A percentile compares a stretch with the other conserved stretches of the same genome.
Conservation (phyloP, 2,329 filamentous ascomycete genomes). For the Keithomyces neogunnii region DNA sequence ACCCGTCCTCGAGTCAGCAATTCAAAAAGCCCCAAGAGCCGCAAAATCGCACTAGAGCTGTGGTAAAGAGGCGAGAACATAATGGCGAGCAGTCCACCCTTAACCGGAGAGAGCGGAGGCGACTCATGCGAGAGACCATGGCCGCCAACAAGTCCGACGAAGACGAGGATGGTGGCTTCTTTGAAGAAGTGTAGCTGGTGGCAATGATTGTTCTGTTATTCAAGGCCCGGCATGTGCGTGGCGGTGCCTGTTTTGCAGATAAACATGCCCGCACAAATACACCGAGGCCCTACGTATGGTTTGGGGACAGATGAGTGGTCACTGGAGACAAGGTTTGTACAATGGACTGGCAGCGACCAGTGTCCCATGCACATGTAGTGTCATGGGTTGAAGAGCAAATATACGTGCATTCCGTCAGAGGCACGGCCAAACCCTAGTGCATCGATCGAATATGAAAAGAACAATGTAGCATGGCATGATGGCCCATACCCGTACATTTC, state of each 20-base stretch:
- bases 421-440: too few relatives aligned
- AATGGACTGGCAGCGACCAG: too few relatives aligned
- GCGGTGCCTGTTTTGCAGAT: not conserved
- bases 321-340: too few relatives aligned
- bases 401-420: too few relatives aligned
- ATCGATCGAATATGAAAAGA: too few relatives aligned
- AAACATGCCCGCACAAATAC: not conserved
- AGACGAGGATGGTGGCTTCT: slow-evolving; percentile 45
- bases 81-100: slow-evolving; percentile 17
- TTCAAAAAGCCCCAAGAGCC: not conserved
- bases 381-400: too few relatives aligned
- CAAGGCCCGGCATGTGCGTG: not conserved
- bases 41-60: not conserved
- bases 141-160: slow-evolving; percentile 28
- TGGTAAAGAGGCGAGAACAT: slow-evolving; percentile 12
- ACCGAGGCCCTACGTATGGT: not conserved
- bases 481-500: too few relatives aligned
- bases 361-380: too few relatives aligned
- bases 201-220: not conserved
- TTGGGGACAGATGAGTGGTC: too few relatives aligned
- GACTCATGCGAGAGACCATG: slow-evolving; percentile 24
- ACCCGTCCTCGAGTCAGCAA: not conserved
- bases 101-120: slow-evolving; percentile 28
- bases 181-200: slow-evolving; percentile 19
- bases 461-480: too few relatives aligned